Evolutionary conservation across 306 rosid species (phyloP), one percentile per base, ranked within the genome.

Genomic region (Trichosanthes truncata): DNA sequence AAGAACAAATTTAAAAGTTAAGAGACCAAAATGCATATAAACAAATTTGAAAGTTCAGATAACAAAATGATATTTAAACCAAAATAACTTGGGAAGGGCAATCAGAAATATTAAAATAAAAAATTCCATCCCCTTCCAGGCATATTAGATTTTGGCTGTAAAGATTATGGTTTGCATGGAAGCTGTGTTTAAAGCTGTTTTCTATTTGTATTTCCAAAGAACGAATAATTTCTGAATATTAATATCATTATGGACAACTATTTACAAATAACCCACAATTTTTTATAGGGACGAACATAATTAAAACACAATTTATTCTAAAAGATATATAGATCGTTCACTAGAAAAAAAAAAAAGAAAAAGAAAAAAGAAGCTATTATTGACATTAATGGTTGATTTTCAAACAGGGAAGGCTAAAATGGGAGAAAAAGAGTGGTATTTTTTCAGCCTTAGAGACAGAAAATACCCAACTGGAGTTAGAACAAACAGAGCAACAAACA

Each of bases 361-460:
- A n/a, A n/a, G n/a, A n/a, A n/a, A n/a, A n/a, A n/a, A n/a, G n/a
- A n/a, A n/a, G n/a, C n/a, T n/a, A n/a, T n/a, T n/a, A n/a, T n/a
- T n/a, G n/a, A n/a, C n/a, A n/a, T n/a, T n/a, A n/a, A n/a, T n/a
- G n/a, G n/a, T 36, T 21, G 21, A 52, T 48, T 43, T 43, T 41
- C 12, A 31, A 36, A 77, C 49, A 91, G 98, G 92, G 80, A 94
- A 94, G 83, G 98, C 97, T 3, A 92, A 94, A 86, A 94, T 92
- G 98, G 98, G 97, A 79, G 93, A 90, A 78, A 93, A 93, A 48
- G 96, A 93, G 51, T 93, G 98, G 98, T 93, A 93, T 84, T 93
- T 93, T 85, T 93, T 93, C 88, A 93, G 93, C 81, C 85, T 91
- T 3, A 81, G 98, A 75, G 98, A 93, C 73, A 86, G 97, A n/a